Evolutionary conservation across 2,329 filamentous ascomycete genomes (phyloP), one percentile per base, ranked within the genome.

Genomic region (Camptophora hylomeconis): DNA sequence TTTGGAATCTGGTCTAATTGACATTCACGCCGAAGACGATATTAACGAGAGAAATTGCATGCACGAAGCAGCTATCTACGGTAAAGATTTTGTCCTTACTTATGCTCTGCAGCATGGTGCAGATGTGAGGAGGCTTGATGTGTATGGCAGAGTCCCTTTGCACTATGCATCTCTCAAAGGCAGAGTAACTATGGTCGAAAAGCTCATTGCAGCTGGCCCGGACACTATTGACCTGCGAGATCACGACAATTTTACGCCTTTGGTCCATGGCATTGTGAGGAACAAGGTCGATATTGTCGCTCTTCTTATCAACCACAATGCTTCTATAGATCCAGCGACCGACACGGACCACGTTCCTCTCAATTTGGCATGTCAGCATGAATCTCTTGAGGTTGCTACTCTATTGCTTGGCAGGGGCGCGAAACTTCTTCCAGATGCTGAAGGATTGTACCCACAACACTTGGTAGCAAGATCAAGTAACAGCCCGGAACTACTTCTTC

Each of bases 131-230:
- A 69, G 80, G 28, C 80, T 79, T 3, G 89, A 98, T 57, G 86
- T 94, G 5, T 98, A 98, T 51, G 89, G 89, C 6, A 70, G 89
- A 26, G 80, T 93, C 36, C 86, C 89, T 15, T 59, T 98, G 19
- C 89, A 98, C 50, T 98, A 98, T 57, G 86, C 89, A 9, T 92
- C 83, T 52, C 86, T 95, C 69, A 83, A 94, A 57, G 89, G 89
- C 4, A 72, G 81, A 24, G 67, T 92, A 12, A 79, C 81, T 31
- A 84, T 92, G 73, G 70, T 92, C 16, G 69, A 81, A 41, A 67
- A 72, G 23, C 63, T 94, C 12, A 60, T 93, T 28, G 59, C 67
- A 39, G 72, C 71, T 13, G 75, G 79, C 25, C 70, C 73, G 4
- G 63, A 72, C 12, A 93, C 83, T 0, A 79, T 95, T 36, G 75